These are phyloP conservation scores for Aspergillus brasiliensis DNA, from an alignment of 2,329 filamentous ascomycete genomes.

Conservation along the genomic window DNA sequence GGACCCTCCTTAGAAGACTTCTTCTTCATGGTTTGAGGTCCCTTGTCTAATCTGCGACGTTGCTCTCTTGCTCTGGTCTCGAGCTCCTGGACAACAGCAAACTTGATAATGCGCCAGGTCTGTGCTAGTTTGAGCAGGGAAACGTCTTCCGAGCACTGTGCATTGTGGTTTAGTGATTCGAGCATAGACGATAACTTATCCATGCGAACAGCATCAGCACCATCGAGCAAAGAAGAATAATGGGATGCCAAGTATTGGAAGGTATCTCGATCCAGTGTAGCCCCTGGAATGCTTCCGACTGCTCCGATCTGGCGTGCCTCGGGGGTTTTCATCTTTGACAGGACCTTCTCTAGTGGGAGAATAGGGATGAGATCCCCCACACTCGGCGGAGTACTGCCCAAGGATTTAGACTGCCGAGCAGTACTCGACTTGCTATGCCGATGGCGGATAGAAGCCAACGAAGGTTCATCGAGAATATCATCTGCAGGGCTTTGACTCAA, in stretches of 20 bases:
- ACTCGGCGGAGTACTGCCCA: constrained; percentile 56
- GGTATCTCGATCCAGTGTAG: constrained; percentile 42
- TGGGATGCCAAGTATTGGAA: constrained; percentile 48
- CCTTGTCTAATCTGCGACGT: constrained; percentile 23
- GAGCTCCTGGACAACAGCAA: constrained; percentile 54
- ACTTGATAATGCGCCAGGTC: constrained; percentile 60
- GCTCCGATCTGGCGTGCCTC: constrained; percentile 51
- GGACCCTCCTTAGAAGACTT: constrained; percentile 34
- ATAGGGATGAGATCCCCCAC: constrained; percentile 50
- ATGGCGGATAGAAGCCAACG: constrained; percentile 52
- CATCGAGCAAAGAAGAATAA: constrained; percentile 44
- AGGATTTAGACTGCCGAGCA: constrained; percentile 54
- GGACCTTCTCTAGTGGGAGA: constrained; percentile 54
- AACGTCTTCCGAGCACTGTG: constrained; percentile 53
- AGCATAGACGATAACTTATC: constrained; percentile 37
- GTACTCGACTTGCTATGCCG: constrained; percentile 51
- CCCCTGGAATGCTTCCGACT: constrained; percentile 52
- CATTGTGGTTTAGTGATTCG: constrained; percentile 56
- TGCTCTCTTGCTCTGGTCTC: constrained; percentile 41
- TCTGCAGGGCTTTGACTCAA: constrained; percentile 57
- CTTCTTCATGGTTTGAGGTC: constrained; percentile 26
- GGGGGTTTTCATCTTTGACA: constrained; percentile 46
- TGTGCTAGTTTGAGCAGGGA: constrained; percentile 57
- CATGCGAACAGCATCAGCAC: constrained; percentile 23
- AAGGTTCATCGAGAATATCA: constrained; percentile 59